phyloP scores from a whole-genome alignment of 768 basidiomycete species.

The Hypsizygus marmoreus region DNA sequence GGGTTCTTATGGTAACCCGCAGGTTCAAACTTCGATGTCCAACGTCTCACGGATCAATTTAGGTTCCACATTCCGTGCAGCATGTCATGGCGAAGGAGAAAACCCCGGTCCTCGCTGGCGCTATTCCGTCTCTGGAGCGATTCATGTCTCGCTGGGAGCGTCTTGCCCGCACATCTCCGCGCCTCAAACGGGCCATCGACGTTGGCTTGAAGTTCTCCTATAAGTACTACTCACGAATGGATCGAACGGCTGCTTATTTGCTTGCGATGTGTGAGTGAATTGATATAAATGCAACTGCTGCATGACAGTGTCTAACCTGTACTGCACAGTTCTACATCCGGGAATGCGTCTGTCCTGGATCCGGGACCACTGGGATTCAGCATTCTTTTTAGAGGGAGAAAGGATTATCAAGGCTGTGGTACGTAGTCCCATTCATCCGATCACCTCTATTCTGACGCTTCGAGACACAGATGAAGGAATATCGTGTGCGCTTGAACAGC shows the following conservation, averaged over 20 bases:
- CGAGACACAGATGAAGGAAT: constrained; percentile 16
- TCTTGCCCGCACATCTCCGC: constrained; percentile 4
- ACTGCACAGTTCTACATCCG: constrained; percentile 22
- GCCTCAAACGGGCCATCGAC: constrained; percentile 4
- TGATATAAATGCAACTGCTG: neutral
- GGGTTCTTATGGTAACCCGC: constrained; percentile 10
- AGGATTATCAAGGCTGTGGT: constrained; percentile 15
- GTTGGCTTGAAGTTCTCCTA: constrained; percentile 8
- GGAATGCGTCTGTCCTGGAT: constrained; percentile 18
- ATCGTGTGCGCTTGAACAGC: neutral
- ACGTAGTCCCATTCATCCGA: neutral
- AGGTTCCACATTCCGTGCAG: constrained; percentile 17
- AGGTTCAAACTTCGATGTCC: neutral
- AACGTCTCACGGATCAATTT: neutral
- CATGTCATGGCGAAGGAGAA: constrained; percentile 18
- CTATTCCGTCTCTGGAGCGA: constrained; percentile 21
- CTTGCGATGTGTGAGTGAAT: constrained; percentile 10
- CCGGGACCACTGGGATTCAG: constrained; percentile 15
- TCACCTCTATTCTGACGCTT: neutral
- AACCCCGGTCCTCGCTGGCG: constrained; percentile 20
- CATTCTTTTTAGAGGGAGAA: constrained; percentile 11
- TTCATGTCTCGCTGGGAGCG: constrained; percentile 19
- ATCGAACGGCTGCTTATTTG: constrained; percentile 12
- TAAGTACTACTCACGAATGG: constrained; percentile 13
- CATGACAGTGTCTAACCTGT: too few species aligned